Evolutionary conservation across 1,284 basidiomycete species (phyloP).

Genomic region (Hymenochaete sp.): DNA sequence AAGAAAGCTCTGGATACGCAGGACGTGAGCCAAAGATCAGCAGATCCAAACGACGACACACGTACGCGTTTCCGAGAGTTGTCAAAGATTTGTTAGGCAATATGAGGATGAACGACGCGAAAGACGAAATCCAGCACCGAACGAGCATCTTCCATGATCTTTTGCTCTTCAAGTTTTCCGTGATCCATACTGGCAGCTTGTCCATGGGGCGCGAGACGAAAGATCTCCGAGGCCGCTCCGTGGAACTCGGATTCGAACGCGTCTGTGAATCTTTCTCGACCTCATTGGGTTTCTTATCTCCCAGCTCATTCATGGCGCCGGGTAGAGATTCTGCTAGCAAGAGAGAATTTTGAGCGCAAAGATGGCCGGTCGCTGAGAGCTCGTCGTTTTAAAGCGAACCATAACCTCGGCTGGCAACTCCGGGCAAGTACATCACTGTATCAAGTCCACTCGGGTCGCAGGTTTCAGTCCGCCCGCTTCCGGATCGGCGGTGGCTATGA

Average conservation of each 20-base stretch:
- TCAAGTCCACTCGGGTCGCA: too few relatives aligned
- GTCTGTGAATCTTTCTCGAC: too few relatives aligned
- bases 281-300: too few relatives aligned
- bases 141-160: slow-evolving; percentile 22
- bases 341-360: too few relatives aligned
- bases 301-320: too few relatives aligned
- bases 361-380: too few relatives aligned
- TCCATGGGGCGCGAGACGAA: slow-evolving; percentile 14
- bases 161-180: slow-evolving; percentile 20
- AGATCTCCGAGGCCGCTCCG: not conserved
- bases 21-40: not conserved
- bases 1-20: slow-evolving; percentile 28
- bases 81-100: slow-evolving; percentile 22
- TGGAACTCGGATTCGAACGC: not conserved
- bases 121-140: slow-evolving; percentile 25
- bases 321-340: too few relatives aligned
- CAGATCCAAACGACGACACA: slow-evolving; percentile 1
- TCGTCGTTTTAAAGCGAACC: too few relatives aligned
- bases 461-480: too few relatives aligned
- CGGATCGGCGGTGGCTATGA: too few relatives aligned
- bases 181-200: slow-evolving; percentile 23
- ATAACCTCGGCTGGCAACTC: too few relatives aligned
- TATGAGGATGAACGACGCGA: slow-evolving; percentile 24
- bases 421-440: too few relatives aligned
- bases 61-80: slow-evolving; percentile 26